A percentile compares a stretch with the other conserved stretches of the same genome.
phyloP scores from a whole-genome alignment of 495 filamentous ascomycete genomes.

The Hyphodiscus hymeniophilus region DNA sequence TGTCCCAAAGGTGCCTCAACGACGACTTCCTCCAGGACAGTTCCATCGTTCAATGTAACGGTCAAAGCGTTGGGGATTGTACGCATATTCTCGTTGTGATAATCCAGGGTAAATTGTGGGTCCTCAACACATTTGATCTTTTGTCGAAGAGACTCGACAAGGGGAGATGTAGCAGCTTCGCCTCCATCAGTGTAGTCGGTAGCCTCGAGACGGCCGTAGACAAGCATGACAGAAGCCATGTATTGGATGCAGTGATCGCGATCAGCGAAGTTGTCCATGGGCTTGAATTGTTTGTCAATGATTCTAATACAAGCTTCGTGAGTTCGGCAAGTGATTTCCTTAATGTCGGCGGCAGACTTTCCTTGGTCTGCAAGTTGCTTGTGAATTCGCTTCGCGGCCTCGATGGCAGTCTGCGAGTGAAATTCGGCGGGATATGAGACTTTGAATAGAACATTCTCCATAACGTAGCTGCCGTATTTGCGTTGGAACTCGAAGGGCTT shows the following conservation, averaged over 20 bases:
- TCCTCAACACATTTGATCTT: slow-evolving; percentile 95
- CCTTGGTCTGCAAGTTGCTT: slow-evolving; percentile 70
- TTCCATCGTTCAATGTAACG: slow-evolving; percentile 89
- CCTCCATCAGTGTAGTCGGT: slow-evolving; percentile 85
- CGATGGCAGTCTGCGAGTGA: slow-evolving; percentile 97
- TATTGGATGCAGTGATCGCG: slow-evolving; percentile 99
- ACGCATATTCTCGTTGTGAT: slow-evolving; percentile 86
- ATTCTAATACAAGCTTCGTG: slow-evolving; percentile 98
- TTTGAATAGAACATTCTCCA: slow-evolving; percentile 99
- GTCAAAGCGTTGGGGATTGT: slow-evolving; percentile 95
- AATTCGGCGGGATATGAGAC: slow-evolving; percentile 98
- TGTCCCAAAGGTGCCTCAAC: slow-evolving; percentile 95
- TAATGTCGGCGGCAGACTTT: slow-evolving; percentile 92
- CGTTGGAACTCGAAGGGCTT: slow-evolving; percentile 94
- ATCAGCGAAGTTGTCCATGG: slow-evolving; percentile 99
- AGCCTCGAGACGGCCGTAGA: slow-evolving; percentile 84
- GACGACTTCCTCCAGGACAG: slow-evolving; percentile 82
- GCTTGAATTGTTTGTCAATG: slow-evolving; percentile 99
- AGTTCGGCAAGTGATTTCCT: slow-evolving; percentile 84
- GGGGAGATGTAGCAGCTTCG: slow-evolving; percentile 81
- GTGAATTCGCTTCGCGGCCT: slow-evolving; percentile 84
- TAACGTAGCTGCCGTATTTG: slow-evolving; percentile 94
- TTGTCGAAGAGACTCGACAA: slow-evolving; percentile 82
- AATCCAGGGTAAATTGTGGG: slow-evolving; percentile 84
- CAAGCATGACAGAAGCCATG: slow-evolving; percentile 94